Conservation (phyloP, 169 alveolate species). For the Cryptosporidium parvum region DNA sequence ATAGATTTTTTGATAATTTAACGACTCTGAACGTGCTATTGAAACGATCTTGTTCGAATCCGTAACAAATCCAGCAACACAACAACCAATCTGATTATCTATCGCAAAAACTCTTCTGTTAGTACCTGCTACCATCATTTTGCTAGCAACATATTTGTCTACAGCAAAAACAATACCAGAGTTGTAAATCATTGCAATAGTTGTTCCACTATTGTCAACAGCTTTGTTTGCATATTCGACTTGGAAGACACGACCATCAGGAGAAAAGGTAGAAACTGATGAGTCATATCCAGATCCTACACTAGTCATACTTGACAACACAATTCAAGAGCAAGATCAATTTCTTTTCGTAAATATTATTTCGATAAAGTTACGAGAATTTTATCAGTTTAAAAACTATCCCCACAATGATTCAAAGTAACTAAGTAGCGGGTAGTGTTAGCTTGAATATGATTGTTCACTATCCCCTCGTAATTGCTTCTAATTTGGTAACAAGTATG, state of each 20-base stretch:
- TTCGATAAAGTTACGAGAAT: background rate
- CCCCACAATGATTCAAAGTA: constrained; percentile 13
- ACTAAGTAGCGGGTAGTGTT: background rate
- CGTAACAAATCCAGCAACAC: constrained; percentile 92
- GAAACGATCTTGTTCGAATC: constrained; percentile 92
- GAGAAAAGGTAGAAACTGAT: constrained; percentile 95
- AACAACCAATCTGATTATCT: constrained; percentile 86
- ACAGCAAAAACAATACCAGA: constrained; percentile 93
- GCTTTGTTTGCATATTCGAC: constrained; percentile 96
- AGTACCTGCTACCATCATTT: constrained; percentile 87
- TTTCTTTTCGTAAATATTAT: background rate
- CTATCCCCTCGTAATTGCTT: background rate
- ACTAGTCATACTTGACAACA: constrained; percentile 86
- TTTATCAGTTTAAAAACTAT: background rate
- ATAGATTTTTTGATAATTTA: constrained; percentile 85
- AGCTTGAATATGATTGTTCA: too few relatives aligned
- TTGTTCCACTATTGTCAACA: constrained; percentile 92
- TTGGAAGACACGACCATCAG: constrained; percentile 96
- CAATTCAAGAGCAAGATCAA: background rate
- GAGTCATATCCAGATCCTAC: constrained; percentile 92
- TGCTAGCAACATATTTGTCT: constrained; percentile 86
- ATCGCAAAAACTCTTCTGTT: constrained; percentile 90
- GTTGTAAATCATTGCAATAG: constrained; percentile 89
- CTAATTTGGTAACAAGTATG: background rate
- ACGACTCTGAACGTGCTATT: constrained; percentile 92